These are phyloP conservation scores for Microdochium bolleyi DNA, from an alignment of 2,329 filamentous ascomycete species.

Conservation along the genomic window DNA sequence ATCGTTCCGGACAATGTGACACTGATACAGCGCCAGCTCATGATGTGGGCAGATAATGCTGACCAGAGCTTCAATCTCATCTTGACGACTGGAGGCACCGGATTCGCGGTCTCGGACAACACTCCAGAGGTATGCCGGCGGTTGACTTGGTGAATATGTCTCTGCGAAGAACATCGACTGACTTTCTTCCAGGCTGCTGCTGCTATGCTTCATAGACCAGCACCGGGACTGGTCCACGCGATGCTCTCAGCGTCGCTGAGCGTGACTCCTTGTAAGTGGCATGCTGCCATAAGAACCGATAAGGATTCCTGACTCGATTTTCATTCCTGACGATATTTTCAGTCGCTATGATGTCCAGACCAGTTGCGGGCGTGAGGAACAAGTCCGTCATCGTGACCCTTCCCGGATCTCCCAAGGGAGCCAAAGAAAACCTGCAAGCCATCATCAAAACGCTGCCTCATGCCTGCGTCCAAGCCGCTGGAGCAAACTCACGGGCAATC, in stretches of 20 bases:
- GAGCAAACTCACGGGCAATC: constrained; percentile 69
- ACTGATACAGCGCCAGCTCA: constrained; percentile 68
- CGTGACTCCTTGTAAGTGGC: constrained; percentile 76
- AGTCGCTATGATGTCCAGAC: constrained; percentile 97
- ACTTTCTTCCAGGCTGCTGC: constrained; percentile 56
- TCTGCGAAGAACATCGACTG: constrained; percentile 1
- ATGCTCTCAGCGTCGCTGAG: constrained; percentile 82
- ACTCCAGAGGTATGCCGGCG: constrained; percentile 68
- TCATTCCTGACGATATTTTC: constrained; percentile 7
- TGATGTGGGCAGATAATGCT: constrained; percentile 62
- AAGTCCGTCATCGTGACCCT: constrained; percentile 79
- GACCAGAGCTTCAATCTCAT: constrained; percentile 62
- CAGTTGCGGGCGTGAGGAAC: constrained; percentile 80
- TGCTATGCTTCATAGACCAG: constrained; percentile 73
- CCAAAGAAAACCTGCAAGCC: constrained; percentile 84
- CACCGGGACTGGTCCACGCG: constrained; percentile 85
- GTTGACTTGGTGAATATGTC: neutral
- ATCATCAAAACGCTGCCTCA: constrained; percentile 88
- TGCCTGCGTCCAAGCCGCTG: constrained; percentile 84
- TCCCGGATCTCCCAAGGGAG: constrained; percentile 91
- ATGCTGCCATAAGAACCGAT: neutral
- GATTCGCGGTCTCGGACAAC: constrained; percentile 75
- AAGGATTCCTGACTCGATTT: neutral
- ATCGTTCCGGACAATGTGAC: constrained; percentile 74
- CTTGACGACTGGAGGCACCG: constrained; percentile 85